Conservation (phyloP, 148 eudicot species). For the Amaranthus cruentus region DNA sequence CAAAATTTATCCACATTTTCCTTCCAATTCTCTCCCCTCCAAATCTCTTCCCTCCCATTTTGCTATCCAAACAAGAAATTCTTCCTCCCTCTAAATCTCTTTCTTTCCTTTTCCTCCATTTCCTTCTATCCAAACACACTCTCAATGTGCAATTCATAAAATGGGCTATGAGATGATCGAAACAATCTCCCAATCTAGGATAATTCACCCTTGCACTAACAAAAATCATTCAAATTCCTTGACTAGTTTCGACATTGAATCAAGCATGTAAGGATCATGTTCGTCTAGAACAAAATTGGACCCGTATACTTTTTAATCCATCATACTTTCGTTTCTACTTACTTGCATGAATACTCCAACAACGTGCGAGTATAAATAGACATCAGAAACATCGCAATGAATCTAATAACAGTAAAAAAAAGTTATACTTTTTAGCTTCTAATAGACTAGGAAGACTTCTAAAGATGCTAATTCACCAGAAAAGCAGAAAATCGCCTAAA, state of each 20-base stretch:
- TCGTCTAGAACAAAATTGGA: no score
- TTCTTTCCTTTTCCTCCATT: neutral
- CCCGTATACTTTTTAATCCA: no score
- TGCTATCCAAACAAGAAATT: neutral
- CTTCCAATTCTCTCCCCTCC: no score
- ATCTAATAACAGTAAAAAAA: no score
- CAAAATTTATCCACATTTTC: neutral
- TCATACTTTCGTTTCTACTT: no score
- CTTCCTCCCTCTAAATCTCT: neutral
- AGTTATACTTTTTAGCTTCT: neutral
- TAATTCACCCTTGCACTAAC: no score
- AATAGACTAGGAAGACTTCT: neutral
- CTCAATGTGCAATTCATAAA: neutral
- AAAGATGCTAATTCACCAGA: neutral
- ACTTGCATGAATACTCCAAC: neutral
- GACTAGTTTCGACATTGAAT: no score
- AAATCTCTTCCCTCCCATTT: neutral
- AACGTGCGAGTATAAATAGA: neutral
- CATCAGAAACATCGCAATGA: neutral
- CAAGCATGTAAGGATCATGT: no score
- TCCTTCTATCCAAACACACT: neutral
- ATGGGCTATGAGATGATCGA: no score
- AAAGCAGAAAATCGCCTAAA: constrained; percentile 10
- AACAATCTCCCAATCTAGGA: no score
- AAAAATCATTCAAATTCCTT: no score